Conservation (phyloP, 768 basidiomycete genomes). For the Candolleomyces efflorescens region DNA sequence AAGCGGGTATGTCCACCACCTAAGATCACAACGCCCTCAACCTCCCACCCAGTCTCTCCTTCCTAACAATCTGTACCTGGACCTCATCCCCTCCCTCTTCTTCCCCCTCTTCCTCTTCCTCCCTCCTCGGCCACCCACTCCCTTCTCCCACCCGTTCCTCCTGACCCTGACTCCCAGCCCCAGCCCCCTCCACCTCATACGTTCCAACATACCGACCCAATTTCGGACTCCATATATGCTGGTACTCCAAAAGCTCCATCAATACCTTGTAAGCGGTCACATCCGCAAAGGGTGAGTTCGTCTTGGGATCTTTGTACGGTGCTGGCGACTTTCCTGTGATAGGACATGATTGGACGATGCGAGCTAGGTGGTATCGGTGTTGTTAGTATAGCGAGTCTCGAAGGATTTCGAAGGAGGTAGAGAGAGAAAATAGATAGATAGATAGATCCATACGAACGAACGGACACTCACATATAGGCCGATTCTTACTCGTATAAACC, state of each 20-base stretch:
- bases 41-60: too few species aligned
- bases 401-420: background rate
- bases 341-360: slow-evolving; percentile 61
- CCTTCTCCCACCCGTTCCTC: too few species aligned
- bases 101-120: background rate
- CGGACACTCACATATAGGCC: slow-evolving; percentile 52
- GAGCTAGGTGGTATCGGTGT: slow-evolving; percentile 36
- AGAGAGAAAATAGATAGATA: background rate
- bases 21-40: too few species aligned
- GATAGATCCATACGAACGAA: background rate
- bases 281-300: slow-evolving; percentile 76
- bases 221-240: slow-evolving; percentile 61
- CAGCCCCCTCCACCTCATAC: slow-evolving; percentile 14
- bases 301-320: slow-evolving; percentile 75
- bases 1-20: too few species aligned
- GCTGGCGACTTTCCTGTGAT: slow-evolving; percentile 73
- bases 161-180: too few species aligned
- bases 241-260: slow-evolving; percentile 56
- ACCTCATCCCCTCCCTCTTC: background rate
- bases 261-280: slow-evolving; percentile 60
- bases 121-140: background rate
- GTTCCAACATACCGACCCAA: slow-evolving; percentile 40
- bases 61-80: background rate
- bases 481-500: slow-evolving; percentile 59
- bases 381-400: too few species aligned